Base-by-base conservation (phyloP, 352 stramenopile genomes). In the Phytophthora tentaculata region DNA sequence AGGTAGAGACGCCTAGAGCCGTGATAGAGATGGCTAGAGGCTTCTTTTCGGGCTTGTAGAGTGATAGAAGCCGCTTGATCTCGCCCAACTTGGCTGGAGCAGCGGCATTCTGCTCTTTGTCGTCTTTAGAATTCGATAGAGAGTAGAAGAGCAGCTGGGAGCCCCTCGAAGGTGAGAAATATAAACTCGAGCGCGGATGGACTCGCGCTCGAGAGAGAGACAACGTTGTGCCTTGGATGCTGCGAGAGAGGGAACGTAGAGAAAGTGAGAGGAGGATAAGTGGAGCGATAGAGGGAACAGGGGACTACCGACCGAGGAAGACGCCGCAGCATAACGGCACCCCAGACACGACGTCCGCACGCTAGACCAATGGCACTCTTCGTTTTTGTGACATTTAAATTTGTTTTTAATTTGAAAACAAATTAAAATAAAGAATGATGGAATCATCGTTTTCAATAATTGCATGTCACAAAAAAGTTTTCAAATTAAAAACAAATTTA, bases 11-110 rank as follows among this genome's bases (percentile, higher is more conserved):
- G 3, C 71, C 67, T 7, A 96, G 69, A 51, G 86, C 75, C 0
- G 81, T 80, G 53, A 90, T 81, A 12, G 88, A 91, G n/a, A 92
- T 62, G 3, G 61, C 69, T 48, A 91, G 44, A 32, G 80, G 81
- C 53, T 84, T 84, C 57, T 90, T 92, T 73, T 94, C 88, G 0
- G 85, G 83, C 29, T 74, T 35, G 64, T 96, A 94, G 9, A 94
- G 76, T 26, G 73, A 68, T 28, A 91, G 16, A 26, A 93, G 53
- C 1, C 76, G 71, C 22, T 70, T 61, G 17, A 84, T 45, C 58
- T 85, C 78, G n/a, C 64, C 48, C 12, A 48, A 20, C 24, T 77
- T 76, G 13, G 59, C 51, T 23, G 45, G 24, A 48, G 22, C 17
- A 26, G 45, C 23, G 5, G n/a, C 44, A 39, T 52, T 20, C 19